Evolutionary conservation across 2,329 filamentous ascomycete species (phyloP).

Genomic region (Fusarium lyarnte): DNA sequence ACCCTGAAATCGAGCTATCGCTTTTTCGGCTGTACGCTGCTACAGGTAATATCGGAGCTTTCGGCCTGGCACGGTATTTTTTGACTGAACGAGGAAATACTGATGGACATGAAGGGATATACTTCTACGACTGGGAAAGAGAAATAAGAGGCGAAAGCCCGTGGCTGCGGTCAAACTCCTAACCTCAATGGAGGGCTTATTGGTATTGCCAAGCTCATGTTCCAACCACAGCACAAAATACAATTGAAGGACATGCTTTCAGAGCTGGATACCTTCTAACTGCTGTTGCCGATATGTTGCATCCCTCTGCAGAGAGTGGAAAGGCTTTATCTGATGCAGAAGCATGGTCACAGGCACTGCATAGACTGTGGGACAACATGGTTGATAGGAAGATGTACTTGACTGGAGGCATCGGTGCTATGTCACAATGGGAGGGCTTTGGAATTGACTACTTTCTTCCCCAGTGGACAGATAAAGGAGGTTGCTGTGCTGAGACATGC

Average conservation of each 20-base stretch:
- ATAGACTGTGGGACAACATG: conserved; percentile 67
- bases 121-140: conserved; percentile 65
- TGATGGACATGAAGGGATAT: conserved; percentile 56
- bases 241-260: conserved; percentile 65
- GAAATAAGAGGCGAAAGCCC: conserved; percentile 59
- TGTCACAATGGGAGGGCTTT: conserved; percentile 45
- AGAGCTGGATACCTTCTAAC: conserved; percentile 69
- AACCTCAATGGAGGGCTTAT: conserved; percentile 50
- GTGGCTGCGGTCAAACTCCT: conserved; percentile 59
- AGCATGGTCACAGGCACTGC: conserved; percentile 51
- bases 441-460: conserved; percentile 32
- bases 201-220: conserved; percentile 68
- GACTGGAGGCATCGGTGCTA: conserved; percentile 67
- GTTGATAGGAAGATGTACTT: conserved; percentile 66
- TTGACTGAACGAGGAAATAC: conserved; percentile 66
- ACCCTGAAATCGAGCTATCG: conserved; percentile 58
- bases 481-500: conserved; percentile 25
- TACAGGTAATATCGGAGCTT: conserved; percentile 49
- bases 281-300: conserved; percentile 62
- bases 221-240: conserved; percentile 56
- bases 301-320: conserved; percentile 18
- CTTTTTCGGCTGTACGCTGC: conserved; percentile 51
- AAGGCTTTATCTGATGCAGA: conserved; percentile 30
- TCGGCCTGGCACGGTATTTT: conserved; percentile 64
- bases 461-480: conserved; percentile 16